phyloP scores from a whole-genome alignment of 2,329 filamentous ascomycete genomes.

The Dactylellina cionopaga region DNA sequence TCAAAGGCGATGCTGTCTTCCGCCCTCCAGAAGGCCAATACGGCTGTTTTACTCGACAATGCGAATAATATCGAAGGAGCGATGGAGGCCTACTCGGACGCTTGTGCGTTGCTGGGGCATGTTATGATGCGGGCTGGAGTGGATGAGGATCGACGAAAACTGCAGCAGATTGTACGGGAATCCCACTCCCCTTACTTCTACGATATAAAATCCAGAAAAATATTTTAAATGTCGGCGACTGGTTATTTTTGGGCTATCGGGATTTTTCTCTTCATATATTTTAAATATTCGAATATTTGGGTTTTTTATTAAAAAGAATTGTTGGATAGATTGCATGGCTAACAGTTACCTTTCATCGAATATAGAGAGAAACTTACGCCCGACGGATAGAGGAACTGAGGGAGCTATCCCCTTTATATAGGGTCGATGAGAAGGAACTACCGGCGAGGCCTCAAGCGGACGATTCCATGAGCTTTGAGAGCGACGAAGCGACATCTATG shows the following conservation, averaged over 20 bases:
- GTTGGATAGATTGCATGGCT: conserved; percentile 40
- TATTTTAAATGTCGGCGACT: no score
- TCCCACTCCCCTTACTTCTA: neutral
- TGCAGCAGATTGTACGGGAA: conserved; percentile 85
- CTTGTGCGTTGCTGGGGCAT: conserved; percentile 85
- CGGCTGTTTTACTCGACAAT: conserved; percentile 94
- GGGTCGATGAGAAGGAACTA: conserved; percentile 75
- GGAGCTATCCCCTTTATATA: conserved; percentile 69
- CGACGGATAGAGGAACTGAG: conserved; percentile 87
- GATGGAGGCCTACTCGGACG: conserved; percentile 87
- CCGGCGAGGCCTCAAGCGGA: conserved; percentile 72
- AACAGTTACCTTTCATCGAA: conserved; percentile 24
- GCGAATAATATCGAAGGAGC: conserved; percentile 93
- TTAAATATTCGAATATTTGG: neutral
- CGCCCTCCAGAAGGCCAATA: conserved; percentile 93
- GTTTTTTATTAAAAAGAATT: conserved; percentile 17
- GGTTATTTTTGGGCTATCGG: conserved; percentile 1
- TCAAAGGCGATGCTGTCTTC: conserved; percentile 93
- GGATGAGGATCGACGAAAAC: conserved; percentile 86
- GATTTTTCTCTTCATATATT: conserved; percentile 2
- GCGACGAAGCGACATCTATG: conserved; percentile 38
- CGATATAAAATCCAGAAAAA: no score
- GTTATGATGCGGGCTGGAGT: conserved; percentile 86
- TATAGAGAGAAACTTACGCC: conserved; percentile 84
- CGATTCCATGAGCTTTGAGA: conserved; percentile 58